A percentile compares a stretch with the other conserved stretches of the same genome.
Evolutionary conservation across 495 filamentous ascomycete species (phyloP).

Genomic region (Lasiosphaeris hirsuta): DNA sequence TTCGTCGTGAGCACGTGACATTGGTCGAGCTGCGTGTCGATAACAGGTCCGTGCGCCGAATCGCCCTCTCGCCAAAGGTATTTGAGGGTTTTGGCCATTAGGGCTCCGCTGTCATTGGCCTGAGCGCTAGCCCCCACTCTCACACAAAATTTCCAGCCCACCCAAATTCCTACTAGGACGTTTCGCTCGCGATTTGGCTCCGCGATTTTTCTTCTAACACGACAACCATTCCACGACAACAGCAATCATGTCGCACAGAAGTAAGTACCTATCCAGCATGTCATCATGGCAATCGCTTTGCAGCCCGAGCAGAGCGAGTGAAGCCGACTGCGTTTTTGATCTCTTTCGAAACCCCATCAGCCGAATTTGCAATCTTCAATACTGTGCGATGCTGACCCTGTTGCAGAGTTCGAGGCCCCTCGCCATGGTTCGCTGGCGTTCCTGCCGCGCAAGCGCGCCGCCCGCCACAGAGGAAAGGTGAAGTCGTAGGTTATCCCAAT

Average conservation of each 20-base stretch:
- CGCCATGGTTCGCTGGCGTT: slow-evolving; percentile 98
- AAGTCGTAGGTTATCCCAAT: slow-evolving; percentile 71
- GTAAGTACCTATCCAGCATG: slow-evolving; percentile 24
- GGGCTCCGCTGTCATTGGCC: slow-evolving; percentile 32
- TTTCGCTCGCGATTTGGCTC: slow-evolving; percentile 21
- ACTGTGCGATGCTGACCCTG: slow-evolving; percentile 20
- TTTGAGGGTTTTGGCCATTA: slow-evolving; percentile 17
- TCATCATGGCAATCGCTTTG: slow-evolving; percentile 6
- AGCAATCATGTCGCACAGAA: slow-evolving; percentile 38
- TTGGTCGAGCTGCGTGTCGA: too few relatives aligned
- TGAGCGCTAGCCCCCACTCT: slow-evolving; percentile 21
- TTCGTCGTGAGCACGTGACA: too few relatives aligned
- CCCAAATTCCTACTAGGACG: slow-evolving; percentile 19
- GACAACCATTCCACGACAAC: slow-evolving; percentile 27
- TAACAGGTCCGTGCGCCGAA: too few relatives aligned
- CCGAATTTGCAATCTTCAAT: neutral
- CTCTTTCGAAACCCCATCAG: neutral
- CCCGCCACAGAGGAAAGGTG: slow-evolving; percentile 95
- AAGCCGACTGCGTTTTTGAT: too few relatives aligned
- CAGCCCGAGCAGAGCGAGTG: neutral
- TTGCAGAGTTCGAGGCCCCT: slow-evolving; percentile 85
- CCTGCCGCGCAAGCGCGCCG: slow-evolving; percentile 94
- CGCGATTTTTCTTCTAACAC: slow-evolving; percentile 26
- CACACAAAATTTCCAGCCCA: slow-evolving; percentile 29
- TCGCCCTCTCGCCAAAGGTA: neutral